These are phyloP conservation scores for Herpetospermum pedunculosum DNA, from an alignment of 306 rosid species.

Conservation along the genomic window DNA sequence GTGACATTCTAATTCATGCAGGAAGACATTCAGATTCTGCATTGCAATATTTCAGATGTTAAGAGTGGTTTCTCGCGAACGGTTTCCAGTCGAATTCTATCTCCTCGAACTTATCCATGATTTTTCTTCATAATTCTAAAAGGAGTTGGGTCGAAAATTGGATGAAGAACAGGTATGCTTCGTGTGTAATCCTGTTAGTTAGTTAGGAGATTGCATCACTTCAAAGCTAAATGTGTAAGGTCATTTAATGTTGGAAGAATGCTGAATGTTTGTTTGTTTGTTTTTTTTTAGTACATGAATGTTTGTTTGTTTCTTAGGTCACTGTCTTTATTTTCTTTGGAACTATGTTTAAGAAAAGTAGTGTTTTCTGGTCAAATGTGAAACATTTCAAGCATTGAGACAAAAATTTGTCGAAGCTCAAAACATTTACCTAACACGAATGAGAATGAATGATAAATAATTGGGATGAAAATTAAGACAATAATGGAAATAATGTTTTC, in stretches of 20 bases:
- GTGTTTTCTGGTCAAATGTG: no score
- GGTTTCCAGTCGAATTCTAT: background rate
- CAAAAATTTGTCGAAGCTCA: no score
- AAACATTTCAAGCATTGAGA: no score
- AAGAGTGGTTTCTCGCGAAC: background rate
- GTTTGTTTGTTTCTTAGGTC: no score
- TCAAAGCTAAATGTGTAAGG: background rate
- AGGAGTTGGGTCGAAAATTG: constrained; percentile 3
- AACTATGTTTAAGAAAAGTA: no score
- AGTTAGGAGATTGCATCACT: background rate
- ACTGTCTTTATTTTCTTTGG: no score
- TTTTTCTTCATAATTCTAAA: background rate
- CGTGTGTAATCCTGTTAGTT: background rate
- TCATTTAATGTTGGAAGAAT: background rate
- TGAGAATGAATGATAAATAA: no score
- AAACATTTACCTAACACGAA: no score
- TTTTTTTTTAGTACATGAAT: no score
- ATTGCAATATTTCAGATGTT: background rate
- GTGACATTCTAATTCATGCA: constrained; percentile 4
- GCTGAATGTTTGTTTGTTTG: background rate
- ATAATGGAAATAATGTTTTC: no score
- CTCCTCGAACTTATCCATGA: background rate
- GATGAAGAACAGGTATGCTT: background rate
- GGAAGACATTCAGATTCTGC: background rate
- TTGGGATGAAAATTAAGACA: no score